Evolutionary conservation across 371 early-diverging fungal genomes (phyloP), one percentile per base, ranked within the genome.

Genomic region (Lichtheimia ramosa): DNA sequence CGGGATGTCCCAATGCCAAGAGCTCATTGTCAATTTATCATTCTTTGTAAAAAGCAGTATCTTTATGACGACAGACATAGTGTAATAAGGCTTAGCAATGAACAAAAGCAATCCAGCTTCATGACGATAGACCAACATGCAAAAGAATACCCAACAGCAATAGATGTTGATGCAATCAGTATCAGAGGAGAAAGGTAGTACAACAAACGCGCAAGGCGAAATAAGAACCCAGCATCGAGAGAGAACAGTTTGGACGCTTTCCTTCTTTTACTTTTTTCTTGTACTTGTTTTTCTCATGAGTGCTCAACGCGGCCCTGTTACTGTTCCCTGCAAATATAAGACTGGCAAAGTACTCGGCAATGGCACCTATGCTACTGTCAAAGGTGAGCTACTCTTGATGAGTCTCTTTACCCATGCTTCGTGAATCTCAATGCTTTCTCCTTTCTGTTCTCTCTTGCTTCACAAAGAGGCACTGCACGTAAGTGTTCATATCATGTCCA

Each of bases 351-450:
- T 81, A 13, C 77, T 88, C 39, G 89, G 89, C 2, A 83, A 83
- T 62, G 89, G 89, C 48, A 88, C 86, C 51, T 88, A 88, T 69
- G 89, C 86, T 40, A 77, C 81, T 6, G 89, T 88, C 48, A 88
- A 88, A 83, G 89, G 89, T 88, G 77, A 63, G 49, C 20, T 43
- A 8, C 34, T 34, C 46, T 14, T n/a, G 46, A 46, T 46, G 46
- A 46, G 21, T 46, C n/a, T 49, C 25, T 41, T 53, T 27, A 34
- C 21, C 43, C 12, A 20, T 15, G 41, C n/a, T 41, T 63, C 54
- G 39, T 24, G 52, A 58, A 24, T 39, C 21, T 48, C 18, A 24
- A 41, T 24, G 21, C 20, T 34, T 16, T 39, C 7, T n/a, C 10
- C 34, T 23, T 16, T 42, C 24, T 34, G 39, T 46, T 59, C 62